Base-by-base conservation (phyloP, 2,329 filamentous ascomycete species). In the Chaetomium globosum region DNA sequence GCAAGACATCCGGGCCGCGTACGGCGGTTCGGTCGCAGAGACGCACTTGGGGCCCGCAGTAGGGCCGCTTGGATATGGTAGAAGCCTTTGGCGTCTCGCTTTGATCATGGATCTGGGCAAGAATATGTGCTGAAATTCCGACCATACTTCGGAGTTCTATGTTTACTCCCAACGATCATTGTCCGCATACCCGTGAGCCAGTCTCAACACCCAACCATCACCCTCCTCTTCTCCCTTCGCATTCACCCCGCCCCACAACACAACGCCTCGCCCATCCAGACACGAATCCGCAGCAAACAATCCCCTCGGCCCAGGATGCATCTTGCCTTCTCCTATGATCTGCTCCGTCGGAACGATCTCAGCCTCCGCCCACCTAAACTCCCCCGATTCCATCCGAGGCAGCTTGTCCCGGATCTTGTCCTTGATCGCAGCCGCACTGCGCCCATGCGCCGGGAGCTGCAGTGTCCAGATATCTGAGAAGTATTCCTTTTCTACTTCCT, bases 201-300 rank as follows among this genome's bases (percentile, higher is more conserved):
- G 46, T 58, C 68, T 71, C 51, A 80, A 68, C 16, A 79, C 64
- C 78, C 79, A 80, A 2, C 79, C 79, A 65, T 80, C 77, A 1
- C 74, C 75, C 57, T 79, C 75, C 19, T 67, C 72, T 54, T 76
- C 76, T 2, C 80, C 80, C 46, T 78, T 73, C 0, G 74, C 76
- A 68, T 80, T 80, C 3, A 79, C 66, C 0, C 84, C 83, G n/a
- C 83, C 84, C 83, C 83, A 86, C 13, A 84, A 69, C 3, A 85
- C 75, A 7, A 83, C 77, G 16, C 76, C 81, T 58, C 78, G 80
- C 3, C 79, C 81, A 67, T 80, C 80, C 4, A 80, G 74, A 59
- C 82, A 80, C 0, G 78, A 74, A 68, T 65, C 75, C 66, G 74
- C 82, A 55, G 65, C 77, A 65, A 73, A 83, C 73, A 67, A 81